Conservation (phyloP, 202 grass and related monocot species). For the Tripidium arundinaceum region DNA sequence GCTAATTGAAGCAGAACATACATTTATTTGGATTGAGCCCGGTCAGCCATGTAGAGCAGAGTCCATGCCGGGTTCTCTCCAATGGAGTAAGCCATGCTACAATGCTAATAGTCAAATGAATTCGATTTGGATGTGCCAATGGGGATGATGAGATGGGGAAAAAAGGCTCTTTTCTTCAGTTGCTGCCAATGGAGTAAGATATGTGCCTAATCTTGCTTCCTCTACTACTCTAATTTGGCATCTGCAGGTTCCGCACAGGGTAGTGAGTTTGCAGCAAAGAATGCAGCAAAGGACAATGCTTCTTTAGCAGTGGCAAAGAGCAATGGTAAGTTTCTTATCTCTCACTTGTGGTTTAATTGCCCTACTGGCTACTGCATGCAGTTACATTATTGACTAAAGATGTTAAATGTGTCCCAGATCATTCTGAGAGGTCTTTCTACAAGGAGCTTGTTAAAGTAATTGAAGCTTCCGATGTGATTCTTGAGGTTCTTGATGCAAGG, state of each 20-base stretch:
- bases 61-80: slow-evolving; percentile 51
- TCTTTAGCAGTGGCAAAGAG: slow-evolving; percentile 41
- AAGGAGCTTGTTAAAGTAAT: slow-evolving; percentile 98
- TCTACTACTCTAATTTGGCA: slow-evolving; percentile 4
- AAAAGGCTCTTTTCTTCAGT: slow-evolving; percentile 67
- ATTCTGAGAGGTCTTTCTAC: slow-evolving; percentile 94
- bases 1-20: slow-evolving; percentile 1
- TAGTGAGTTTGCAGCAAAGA: slow-evolving; percentile 45
- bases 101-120: slow-evolving; percentile 55
- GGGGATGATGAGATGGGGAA: slow-evolving; percentile 81
- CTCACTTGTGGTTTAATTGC: not conserved
- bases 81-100: slow-evolving; percentile 69
- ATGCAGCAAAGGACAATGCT: slow-evolving; percentile 28
- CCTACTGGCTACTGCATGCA: not conserved
- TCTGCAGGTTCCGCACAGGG: slow-evolving; percentile 40
- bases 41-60: slow-evolving; percentile 75
- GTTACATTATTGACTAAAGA: slow-evolving; percentile 4
- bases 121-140: slow-evolving; percentile 45
- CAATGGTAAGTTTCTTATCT: slow-evolving; percentile 46
- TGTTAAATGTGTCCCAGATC: slow-evolving; percentile 43
- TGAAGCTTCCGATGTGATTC: slow-evolving; percentile 82
- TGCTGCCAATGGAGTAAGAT: slow-evolving; percentile 9
- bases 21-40: slow-evolving; percentile 49
- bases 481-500: slow-evolving; percentile 93
- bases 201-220: not conserved